A percentile compares a stretch with the other conserved stretches of the same genome.
Conservation (phyloP, 768 basidiomycete species). For the Amanita phalloides region DNA sequence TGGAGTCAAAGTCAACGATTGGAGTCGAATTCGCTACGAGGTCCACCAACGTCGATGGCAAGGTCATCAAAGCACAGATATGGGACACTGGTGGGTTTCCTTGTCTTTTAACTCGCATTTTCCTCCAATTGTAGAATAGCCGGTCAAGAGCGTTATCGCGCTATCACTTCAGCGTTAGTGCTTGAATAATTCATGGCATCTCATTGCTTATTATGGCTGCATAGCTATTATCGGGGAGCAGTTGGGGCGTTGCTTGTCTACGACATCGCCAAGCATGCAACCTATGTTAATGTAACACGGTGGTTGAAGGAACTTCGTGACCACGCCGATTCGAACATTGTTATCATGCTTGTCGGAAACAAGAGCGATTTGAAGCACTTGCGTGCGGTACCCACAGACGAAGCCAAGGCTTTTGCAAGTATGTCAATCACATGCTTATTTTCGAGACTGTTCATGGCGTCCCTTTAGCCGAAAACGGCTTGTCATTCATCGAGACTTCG, state of each 20-base stretch:
- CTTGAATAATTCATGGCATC: conserved; percentile 2
- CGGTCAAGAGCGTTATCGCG: conserved; percentile 95
- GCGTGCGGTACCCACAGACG: conserved; percentile 93
- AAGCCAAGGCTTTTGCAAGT: conserved; percentile 90
- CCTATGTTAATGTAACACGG: conserved; percentile 87
- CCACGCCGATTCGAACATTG: conserved; percentile 88
- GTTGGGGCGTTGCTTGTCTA: conserved; percentile 89
- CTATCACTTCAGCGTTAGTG: conserved; percentile 92
- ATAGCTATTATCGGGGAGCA: conserved; percentile 94
- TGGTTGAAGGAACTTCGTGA: conserved; percentile 98
- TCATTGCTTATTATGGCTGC: background rate
- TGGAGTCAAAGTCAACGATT: conserved; percentile 98
- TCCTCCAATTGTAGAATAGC: conserved; percentile 30
- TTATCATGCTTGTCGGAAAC: conserved; percentile 95
- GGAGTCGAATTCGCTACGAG: conserved; percentile 98
- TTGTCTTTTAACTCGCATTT: background rate
- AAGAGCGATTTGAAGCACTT: conserved; percentile 99
- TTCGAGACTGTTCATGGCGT: background rate
- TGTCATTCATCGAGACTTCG: conserved; percentile 98
- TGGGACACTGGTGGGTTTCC: conserved; percentile 87
- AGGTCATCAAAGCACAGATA: conserved; percentile 96
- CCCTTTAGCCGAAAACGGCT: conserved; percentile 68
- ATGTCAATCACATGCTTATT: conserved; percentile 19
- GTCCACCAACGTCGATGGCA: conserved; percentile 89
- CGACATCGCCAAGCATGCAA: conserved; percentile 89